Percentiles rank a stretch among this genome's conserved stretches.
These are phyloP conservation scores for Salvia splendens DNA, from an alignment of 257 asterid species.

Conservation along the genomic window DNA sequence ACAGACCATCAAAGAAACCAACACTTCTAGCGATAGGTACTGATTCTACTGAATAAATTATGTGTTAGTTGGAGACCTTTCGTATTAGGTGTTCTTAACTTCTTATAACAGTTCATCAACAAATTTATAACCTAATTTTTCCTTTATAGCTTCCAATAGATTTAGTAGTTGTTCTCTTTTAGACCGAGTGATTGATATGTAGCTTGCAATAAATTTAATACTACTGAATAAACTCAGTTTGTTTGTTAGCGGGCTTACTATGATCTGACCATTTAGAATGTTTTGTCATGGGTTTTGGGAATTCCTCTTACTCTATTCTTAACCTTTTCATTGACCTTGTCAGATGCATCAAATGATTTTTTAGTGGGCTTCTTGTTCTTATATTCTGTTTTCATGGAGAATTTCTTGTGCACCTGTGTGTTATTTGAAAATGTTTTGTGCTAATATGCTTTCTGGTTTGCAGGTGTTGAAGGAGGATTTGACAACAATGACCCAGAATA, in stretches of 20 bases:
- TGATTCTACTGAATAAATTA: constrained; percentile 38
- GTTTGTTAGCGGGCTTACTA: background rate
- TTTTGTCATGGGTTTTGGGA: background rate
- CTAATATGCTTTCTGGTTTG: constrained; percentile 31
- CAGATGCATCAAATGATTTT: constrained; percentile 18
- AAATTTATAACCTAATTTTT: background rate
- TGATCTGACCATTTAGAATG: constrained; percentile 7
- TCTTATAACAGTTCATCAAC: background rate
- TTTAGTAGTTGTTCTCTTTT: constrained; percentile 9
- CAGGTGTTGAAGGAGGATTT: constrained; percentile 92
- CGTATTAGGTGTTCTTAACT: constrained; percentile 1
- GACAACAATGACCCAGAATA: constrained; percentile 76
- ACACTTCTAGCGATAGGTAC: constrained; percentile 94
- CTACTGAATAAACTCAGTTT: constrained; percentile 3
- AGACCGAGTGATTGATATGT: constrained; percentile 8
- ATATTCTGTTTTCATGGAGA: constrained; percentile 19
- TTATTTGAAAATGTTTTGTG: background rate
- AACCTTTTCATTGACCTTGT: constrained; percentile 3
- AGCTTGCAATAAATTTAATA: too few relatives aligned
- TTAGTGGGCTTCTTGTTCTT: background rate
- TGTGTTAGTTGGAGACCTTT: constrained; percentile 16
- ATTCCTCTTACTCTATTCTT: constrained; percentile 1
- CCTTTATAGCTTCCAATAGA: constrained; percentile 1
- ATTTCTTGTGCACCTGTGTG: background rate
- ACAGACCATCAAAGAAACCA: constrained; percentile 92